A percentile compares a stretch with the other conserved stretches of the same genome.
These are phyloP conservation scores for Pigoraptor vietnamica DNA, from an alignment of 78 protist species.

Conservation along the genomic window DNA sequence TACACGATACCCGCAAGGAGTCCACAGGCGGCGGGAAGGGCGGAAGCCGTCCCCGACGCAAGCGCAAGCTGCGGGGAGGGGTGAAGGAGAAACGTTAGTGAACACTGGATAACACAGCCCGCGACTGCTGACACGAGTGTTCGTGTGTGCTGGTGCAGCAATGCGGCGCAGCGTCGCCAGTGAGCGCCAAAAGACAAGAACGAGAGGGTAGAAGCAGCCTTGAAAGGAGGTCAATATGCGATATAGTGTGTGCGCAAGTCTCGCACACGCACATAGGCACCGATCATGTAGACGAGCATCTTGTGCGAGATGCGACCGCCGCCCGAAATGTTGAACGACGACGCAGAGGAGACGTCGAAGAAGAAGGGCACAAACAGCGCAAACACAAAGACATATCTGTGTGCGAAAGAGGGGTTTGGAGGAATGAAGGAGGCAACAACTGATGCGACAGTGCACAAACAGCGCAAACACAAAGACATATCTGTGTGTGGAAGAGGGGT, in stretches of 20 bases:
- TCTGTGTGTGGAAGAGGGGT: too few species aligned
- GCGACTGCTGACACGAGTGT: neutral
- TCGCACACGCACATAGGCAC: neutral
- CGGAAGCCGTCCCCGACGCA: neutral
- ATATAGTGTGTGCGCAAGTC: too few species aligned
- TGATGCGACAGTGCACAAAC: neutral
- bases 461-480: neutral
- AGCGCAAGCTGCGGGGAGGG: neutral
- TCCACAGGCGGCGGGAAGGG: neutral
- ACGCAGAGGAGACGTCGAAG: neutral
- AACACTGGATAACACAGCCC: neutral
- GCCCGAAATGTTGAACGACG: neutral
- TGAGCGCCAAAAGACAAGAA: too few species aligned
- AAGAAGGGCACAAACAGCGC: neutral
- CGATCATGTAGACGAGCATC: neutral
- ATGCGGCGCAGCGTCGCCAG: too few species aligned
- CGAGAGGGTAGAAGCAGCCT: too few species aligned
- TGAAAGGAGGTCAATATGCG: neutral
- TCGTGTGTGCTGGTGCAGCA: neutral
- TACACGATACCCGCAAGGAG: neutral
- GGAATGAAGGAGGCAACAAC: neutral
- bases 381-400: neutral
- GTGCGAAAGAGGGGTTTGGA: too few species aligned
- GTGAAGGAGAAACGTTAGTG: neutral
- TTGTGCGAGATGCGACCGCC: neutral